Evolutionary conservation across 1,284 basidiomycete genomes (phyloP).

Genomic region (Sparassis latifolia): DNA sequence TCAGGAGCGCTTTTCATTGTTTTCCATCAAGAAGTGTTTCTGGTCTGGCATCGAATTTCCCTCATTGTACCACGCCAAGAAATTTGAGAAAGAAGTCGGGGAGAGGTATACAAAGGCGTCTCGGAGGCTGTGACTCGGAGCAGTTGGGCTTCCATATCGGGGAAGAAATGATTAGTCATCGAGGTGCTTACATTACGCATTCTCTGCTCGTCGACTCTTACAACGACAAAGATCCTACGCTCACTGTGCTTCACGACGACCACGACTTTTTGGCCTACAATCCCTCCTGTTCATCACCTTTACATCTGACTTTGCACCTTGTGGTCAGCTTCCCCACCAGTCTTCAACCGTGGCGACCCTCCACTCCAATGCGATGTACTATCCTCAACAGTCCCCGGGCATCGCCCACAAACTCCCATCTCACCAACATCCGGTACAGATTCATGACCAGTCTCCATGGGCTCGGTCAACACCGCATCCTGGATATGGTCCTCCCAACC

Average conservation of each 20-base stretch:
- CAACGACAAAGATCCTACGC: constrained; percentile 23
- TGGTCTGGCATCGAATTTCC: too few species aligned
- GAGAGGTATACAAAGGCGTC: too few species aligned
- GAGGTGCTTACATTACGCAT: neutral
- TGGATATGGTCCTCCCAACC: constrained; percentile 50
- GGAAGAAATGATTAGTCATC: constrained; percentile 3
- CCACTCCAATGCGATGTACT: constrained; percentile 60
- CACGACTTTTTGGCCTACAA: constrained; percentile 18
- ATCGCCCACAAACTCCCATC: constrained; percentile 66
- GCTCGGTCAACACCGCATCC: constrained; percentile 49
- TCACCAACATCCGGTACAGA: constrained; percentile 34
- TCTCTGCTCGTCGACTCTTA: constrained; percentile 21
- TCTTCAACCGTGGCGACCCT: constrained; percentile 18
- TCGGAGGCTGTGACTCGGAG: too few species aligned
- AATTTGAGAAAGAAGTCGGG: too few species aligned
- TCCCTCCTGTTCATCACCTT: constrained; percentile 12
- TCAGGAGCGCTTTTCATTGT: too few species aligned
- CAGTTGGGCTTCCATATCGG: neutral
- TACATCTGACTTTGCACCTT: constrained; percentile 7
- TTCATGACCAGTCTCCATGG: constrained; percentile 66
- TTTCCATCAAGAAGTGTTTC: too few species aligned
- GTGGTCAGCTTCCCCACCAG: neutral
- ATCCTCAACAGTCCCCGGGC: constrained; percentile 73
- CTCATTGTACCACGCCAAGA: too few species aligned
- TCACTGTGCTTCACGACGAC: constrained; percentile 25